These are phyloP conservation scores for Pholiota adiposa DNA, from an alignment of 1,284 basidiomycete species.

Conservation along the genomic window DNA sequence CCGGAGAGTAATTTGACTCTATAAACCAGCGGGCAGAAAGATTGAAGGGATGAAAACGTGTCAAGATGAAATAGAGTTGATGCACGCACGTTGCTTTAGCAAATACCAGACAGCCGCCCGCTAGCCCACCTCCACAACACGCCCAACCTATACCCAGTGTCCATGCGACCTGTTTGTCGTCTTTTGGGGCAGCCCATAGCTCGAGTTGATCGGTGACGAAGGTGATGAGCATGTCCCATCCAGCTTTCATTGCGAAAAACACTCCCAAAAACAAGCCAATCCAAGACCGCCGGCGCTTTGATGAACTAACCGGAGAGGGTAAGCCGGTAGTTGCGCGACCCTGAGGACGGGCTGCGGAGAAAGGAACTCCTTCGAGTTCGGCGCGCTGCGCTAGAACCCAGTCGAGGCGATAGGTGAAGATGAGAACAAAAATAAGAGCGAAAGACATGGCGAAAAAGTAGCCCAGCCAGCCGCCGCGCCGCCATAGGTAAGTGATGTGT, in stretches of 20 bases:
- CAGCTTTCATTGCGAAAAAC: conserved; percentile 31
- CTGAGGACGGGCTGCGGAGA: conserved; percentile 34
- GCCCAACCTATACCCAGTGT: conserved; percentile 92
- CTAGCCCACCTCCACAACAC: conserved; percentile 86
- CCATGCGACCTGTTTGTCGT: conserved; percentile 86
- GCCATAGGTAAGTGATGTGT: conserved; percentile 83
- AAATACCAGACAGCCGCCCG: conserved; percentile 88
- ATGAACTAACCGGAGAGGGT: conserved; percentile 14
- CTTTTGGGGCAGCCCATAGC: conserved; percentile 74
- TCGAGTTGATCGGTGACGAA: conserved; percentile 71
- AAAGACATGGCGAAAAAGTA: conserved; percentile 60
- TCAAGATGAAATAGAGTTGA: background rate
- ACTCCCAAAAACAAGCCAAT: conserved; percentile 26
- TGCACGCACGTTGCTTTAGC: conserved; percentile 82
- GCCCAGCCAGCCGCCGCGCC: conserved; percentile 82
- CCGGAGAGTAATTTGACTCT: conserved; percentile 82
- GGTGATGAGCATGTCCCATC: conserved; percentile 53
- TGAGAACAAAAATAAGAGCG: conserved; percentile 9
- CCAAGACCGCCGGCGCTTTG: conserved; percentile 29
- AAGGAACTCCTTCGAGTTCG: conserved; percentile 64
- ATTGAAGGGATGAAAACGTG: conserved; percentile 15
- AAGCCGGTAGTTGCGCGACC: conserved; percentile 12
- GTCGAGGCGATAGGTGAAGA: conserved; percentile 48
- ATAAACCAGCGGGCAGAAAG: conserved; percentile 11
- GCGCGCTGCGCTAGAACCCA: conserved; percentile 66